Conservation (phyloP, 192 early-diverging fungal species). For the Dissophora globulifera region DNA sequence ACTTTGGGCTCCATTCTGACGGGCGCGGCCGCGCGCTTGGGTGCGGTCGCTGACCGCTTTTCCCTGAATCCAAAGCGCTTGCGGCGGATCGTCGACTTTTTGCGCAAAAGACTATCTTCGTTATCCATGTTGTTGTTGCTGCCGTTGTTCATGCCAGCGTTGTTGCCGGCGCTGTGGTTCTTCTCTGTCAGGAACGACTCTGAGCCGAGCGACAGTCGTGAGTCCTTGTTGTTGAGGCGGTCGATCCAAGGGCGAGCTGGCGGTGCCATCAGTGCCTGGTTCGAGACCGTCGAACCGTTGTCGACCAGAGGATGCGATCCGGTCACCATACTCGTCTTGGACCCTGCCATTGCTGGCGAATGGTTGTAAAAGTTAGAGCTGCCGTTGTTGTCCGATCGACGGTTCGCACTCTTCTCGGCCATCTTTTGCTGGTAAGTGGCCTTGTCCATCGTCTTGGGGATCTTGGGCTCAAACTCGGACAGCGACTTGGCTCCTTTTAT, state of each 20-base stretch:
- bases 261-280: slow-evolving; percentile 23
- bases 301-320: slow-evolving; percentile 35
- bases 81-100: slow-evolving; percentile 40
- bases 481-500: slow-evolving; percentile 36
- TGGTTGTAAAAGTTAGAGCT: slow-evolving; percentile 44
- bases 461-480: slow-evolving; percentile 53
- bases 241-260: slow-evolving; percentile 45
- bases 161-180: background rate
- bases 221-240: slow-evolving; percentile 30
- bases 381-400: slow-evolving; percentile 7
- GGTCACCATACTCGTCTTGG: slow-evolving; percentile 25
- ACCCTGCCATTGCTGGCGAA: slow-evolving; percentile 2
- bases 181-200: slow-evolving; percentile 37
- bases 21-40: slow-evolving; percentile 59
- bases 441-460: slow-evolving; percentile 49
- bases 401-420: slow-evolving; percentile 49
- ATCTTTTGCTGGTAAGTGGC: slow-evolving; percentile 46
- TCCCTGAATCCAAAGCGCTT: slow-evolving; percentile 46
- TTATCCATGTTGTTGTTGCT: slow-evolving; percentile 8
- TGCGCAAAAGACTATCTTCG: slow-evolving; percentile 30
- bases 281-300: slow-evolving; percentile 11
- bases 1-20: slow-evolving; percentile 87
- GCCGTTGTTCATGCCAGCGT: background rate
- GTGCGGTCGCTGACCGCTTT: slow-evolving; percentile 24
- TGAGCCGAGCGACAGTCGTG: slow-evolving; percentile 19